Base-by-base conservation (phyloP, 352 stramenopile species). In the Aphanomyces euteiches region DNA sequence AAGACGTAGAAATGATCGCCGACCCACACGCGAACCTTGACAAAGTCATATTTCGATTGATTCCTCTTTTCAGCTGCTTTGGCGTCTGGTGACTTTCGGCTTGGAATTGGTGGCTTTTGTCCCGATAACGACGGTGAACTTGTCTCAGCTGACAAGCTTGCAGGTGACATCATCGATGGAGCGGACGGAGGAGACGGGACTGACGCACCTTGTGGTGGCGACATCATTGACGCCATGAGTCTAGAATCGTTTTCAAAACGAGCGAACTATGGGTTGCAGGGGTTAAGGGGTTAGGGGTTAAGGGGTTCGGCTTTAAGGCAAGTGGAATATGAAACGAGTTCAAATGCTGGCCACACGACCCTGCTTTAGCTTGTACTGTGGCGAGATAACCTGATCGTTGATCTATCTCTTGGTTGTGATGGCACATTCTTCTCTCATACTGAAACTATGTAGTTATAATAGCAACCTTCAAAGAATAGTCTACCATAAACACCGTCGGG, bases 41-140 rank as follows among this genome's bases (percentile, higher is more conserved):
- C 83, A 64, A 93, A 95, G 69, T 95, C 88, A 75, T 95, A 95
- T 73, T 95, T 95, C 41, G 85, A 93, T 75, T 95, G 85, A 75
- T 95, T 95, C 36, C 85, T 80, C 74, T 89, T 91, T 47, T 85
- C 81, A 39, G 64, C n/a, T 37, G 36, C 17, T 6, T 36, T 12
- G 7, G 36, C 58, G 15, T 66, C 58, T 28, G n/a, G 19, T 21
- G 58, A 10, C 8, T 47, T 41, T 38, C 63, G 21, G 4, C 37
- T 61, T 17, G 39, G 28, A 47, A 69, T 69, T 12, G 47, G 40
- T 15, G 63, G 63, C 13, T 43, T 43, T 12, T 47, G 8, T 19
- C 50, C 37, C 1, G 50, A 34, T 58, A 3, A 34, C n/a, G 37
- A 58, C 13, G n/a, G n/a, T 21, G n/a, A 3, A 21, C n/a, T 38